Percentiles rank a stretch among this genome's conserved stretches.
phyloP scores from a whole-genome alignment of 106 monocot species.

The Acorus calamus region DNA sequence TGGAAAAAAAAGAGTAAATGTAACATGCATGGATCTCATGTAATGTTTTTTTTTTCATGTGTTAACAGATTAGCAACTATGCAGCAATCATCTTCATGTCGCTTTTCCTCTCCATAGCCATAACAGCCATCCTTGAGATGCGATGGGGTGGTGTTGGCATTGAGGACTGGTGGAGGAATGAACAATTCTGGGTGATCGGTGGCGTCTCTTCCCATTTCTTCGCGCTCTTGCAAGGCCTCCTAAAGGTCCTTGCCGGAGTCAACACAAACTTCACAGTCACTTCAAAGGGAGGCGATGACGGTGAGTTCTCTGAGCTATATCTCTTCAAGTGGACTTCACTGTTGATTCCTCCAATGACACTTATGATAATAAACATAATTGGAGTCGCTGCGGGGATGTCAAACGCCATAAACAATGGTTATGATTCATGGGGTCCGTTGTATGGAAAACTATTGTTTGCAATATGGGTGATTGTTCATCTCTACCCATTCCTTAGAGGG shows the following conservation, averaged over 20 bases:
- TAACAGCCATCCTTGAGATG: constrained; percentile 43
- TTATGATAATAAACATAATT: constrained; percentile 29
- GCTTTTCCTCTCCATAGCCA: constrained; percentile 43
- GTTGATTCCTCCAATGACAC: constrained; percentile 32
- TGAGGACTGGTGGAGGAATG: constrained; percentile 50
- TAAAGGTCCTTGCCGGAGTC: constrained; percentile 40
- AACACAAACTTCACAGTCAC: constrained; percentile 45
- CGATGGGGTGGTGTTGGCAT: constrained; percentile 34
- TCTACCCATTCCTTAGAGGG: constrained; percentile 50
- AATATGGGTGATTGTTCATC: constrained; percentile 44
- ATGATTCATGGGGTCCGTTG: constrained; percentile 51
- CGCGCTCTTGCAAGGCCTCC: constrained; percentile 41
- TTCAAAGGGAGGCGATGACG: constrained; percentile 35
- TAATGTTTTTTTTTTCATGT: background rate
- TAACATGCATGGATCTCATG: no score
- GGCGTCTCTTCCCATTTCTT: constrained; percentile 44
- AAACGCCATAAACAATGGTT: constrained; percentile 43
- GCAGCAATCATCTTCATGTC: constrained; percentile 34
- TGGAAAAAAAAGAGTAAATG: no score
- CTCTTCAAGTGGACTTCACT: constrained; percentile 50
- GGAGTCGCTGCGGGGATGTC: constrained; percentile 43
- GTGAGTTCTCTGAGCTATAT: constrained; percentile 28
- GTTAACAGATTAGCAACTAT: constrained; percentile 31
- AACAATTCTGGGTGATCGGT: constrained; percentile 56
- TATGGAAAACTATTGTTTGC: constrained; percentile 55